Evolutionary conservation across 163 green algal species (phyloP), one percentile per base, ranked within the genome.

Genomic region (Chloroidium sp.): DNA sequence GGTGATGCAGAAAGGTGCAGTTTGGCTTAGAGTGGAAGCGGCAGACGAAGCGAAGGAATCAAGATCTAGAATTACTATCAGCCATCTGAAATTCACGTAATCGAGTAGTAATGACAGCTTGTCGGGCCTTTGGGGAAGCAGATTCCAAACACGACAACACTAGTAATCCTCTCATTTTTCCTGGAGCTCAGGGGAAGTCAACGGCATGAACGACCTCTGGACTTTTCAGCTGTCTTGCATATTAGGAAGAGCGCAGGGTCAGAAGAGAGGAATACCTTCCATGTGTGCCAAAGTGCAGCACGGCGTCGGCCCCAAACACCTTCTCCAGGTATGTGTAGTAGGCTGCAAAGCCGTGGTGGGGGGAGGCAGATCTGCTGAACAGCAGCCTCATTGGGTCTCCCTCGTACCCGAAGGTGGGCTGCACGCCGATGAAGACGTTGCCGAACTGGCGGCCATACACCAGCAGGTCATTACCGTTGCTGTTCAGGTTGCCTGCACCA

Each of bases 271-370:
- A 36, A 36, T 10, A 76, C n/a, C 94, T 98, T 76, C 96, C 96
- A 87, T 99, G 96, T 4, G 96, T 99, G 83, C 96, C 96, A 84
- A 99, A 99, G 90, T 99, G 96, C 79, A 99, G 90, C 86, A 99
- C 96, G 2, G 96, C 96, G 83, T 99, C 96, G 0, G 96, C 82
- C 79, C 83, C 86, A 88, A 97, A 99, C 79, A 98, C 92, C 78
- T 97, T 93, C 92, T 99, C 96, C 78, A 99, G 81, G 89, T 91
- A 99, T 69, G 96, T 98, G 93, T 99, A 99, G 91, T 98, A 99
- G 67, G 96, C 96, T 13, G 96, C 96, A 88, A 99, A 99, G 82
- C 96, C 96, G 89, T 99, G 96, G 90, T 99, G 96, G 13, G 96
- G 96, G 61, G 90, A 96, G 60, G 96, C 96, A 62, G 81, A 93